These are phyloP conservation scores for Jasminum sambac DNA, from an alignment of 257 asterid genomes.

Conservation along the genomic window DNA sequence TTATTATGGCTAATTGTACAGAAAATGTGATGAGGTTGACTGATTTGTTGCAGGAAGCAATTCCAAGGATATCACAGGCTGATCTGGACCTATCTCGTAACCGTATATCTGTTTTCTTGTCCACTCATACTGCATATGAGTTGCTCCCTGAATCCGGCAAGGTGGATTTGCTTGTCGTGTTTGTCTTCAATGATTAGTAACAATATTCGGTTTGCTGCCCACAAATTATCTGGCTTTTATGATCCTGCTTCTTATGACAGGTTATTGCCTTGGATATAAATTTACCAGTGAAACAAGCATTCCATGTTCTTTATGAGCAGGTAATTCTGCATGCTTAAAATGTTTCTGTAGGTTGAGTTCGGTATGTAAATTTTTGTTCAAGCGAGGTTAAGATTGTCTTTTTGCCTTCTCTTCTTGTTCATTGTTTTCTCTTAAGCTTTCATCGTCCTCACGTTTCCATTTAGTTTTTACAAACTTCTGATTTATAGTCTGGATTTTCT, in stretches of 20 bases:
- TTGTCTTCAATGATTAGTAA: conserved; percentile 12
- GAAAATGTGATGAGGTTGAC: conserved; percentile 11
- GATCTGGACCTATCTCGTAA: conserved; percentile 58
- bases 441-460: neutral
- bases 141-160: conserved; percentile 88
- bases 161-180: conserved; percentile 35
- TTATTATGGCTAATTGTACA: neutral
- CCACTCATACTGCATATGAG: conserved; percentile 68
- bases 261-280: conserved; percentile 71
- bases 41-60: conserved; percentile 47
- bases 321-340: conserved; percentile 30
- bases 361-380: neutral
- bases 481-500: conserved; percentile 25
- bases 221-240: conserved; percentile 3
- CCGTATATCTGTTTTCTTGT: conserved; percentile 65
- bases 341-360: neutral
- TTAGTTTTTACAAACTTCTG: neutral
- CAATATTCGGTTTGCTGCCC: conserved; percentile 14
- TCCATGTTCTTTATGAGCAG: conserved; percentile 79
- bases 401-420: neutral
- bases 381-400: neutral
- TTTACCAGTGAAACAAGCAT: conserved; percentile 79
- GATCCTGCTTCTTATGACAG: conserved; percentile 33
- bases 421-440: neutral
- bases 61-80: conserved; percentile 53